These are phyloP conservation scores for Elongisporangium undulatum DNA, from an alignment of 352 stramenopile species.

Conservation along the genomic window DNA sequence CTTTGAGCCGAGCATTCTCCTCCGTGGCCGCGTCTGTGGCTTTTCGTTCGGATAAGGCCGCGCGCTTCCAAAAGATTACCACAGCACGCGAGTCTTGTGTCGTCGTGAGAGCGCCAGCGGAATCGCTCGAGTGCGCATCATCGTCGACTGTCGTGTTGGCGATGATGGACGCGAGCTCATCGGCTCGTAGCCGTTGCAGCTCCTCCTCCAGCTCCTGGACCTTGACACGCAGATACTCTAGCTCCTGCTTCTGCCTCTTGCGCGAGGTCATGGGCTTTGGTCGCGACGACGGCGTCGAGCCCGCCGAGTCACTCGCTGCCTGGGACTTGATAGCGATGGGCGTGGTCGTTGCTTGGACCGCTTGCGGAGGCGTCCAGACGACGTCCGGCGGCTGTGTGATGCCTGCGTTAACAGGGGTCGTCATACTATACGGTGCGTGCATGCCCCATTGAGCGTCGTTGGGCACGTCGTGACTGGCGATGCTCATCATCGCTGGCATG, in stretches of 20 bases:
- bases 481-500: background rate
- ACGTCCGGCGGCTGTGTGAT: background rate
- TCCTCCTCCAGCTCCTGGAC: slow-evolving; percentile 36
- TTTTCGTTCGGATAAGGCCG: background rate
- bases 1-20: slow-evolving; percentile 32
- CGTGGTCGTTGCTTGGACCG: background rate
- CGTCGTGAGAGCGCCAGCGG: background rate
- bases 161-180: background rate
- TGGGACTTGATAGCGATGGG: background rate
- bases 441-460: background rate
- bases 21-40: background rate
- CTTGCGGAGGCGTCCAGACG: background rate
- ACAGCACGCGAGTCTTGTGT: background rate
- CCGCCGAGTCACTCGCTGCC: background rate
- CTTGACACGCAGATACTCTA: slow-evolving; percentile 40
- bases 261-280: slow-evolving; percentile 33
- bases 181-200: slow-evolving; percentile 7
- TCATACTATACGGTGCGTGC: background rate
- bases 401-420: background rate
- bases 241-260: slow-evolving; percentile 47
- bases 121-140: background rate
- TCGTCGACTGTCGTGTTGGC: background rate
- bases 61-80: background rate
- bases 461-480: background rate
- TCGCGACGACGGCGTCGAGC: background rate